Evolutionary conservation across 768 basidiomycete genomes (phyloP).

Genomic region (Collybia mongolica): DNA sequence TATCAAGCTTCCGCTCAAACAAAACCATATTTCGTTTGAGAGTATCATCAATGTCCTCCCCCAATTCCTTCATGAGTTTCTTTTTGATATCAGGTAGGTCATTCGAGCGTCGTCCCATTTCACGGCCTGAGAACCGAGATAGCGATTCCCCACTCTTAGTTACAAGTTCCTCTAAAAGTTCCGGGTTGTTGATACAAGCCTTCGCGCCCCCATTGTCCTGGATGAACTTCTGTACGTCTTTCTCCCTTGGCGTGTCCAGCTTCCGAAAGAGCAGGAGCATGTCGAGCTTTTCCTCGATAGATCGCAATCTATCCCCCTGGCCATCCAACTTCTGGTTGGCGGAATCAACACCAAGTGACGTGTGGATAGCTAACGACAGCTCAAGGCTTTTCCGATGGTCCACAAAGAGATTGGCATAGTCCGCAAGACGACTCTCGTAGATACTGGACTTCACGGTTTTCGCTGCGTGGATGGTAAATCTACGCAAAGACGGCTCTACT

Average conservation of each 20-base stretch:
- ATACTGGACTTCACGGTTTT: conserved; percentile 32
- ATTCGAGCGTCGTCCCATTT: conserved; percentile 21
- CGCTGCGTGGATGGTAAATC: conserved; percentile 16
- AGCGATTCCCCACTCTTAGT: conserved; percentile 29
- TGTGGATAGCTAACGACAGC: conserved; percentile 35
- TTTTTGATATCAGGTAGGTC: conserved; percentile 28
- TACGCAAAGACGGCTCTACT: background rate
- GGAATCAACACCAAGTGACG: conserved; percentile 32
- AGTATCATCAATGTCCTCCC: conserved; percentile 35
- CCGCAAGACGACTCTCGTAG: conserved; percentile 38
- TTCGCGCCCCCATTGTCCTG: conserved; percentile 36
- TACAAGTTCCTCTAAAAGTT: conserved; percentile 28
- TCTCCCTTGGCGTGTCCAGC: conserved; percentile 37
- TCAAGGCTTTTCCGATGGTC: conserved; percentile 33
- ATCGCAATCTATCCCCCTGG: conserved; percentile 14
- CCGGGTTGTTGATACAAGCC: conserved; percentile 30
- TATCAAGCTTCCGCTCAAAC: conserved; percentile 46
- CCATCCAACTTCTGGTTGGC: conserved; percentile 29
- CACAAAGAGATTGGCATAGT: conserved; percentile 29
- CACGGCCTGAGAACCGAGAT: conserved; percentile 22
- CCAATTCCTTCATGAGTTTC: conserved; percentile 29
- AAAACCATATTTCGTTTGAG: conserved; percentile 37
- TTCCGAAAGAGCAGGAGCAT: conserved; percentile 34
- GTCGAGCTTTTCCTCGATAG: conserved; percentile 30
- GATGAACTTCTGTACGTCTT: conserved; percentile 36